Conservation (phyloP, 176 grass and related monocot species). For the Secale cereale region DNA sequence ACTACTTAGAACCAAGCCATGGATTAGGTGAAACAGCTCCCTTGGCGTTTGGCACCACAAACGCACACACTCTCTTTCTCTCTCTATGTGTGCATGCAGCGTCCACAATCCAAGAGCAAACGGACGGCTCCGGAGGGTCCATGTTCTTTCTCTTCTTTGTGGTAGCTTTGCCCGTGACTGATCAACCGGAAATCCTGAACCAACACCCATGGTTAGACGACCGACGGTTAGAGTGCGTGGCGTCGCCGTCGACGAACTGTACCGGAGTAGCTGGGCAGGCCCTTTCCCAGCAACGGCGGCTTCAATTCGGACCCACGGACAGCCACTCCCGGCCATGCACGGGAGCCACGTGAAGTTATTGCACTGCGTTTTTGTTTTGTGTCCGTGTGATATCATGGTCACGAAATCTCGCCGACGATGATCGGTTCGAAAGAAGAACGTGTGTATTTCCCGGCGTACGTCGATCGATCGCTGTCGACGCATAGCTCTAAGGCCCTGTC, state of each 20-base stretch:
- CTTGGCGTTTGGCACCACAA: background rate
- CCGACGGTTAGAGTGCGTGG: background rate
- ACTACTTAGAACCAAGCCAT: background rate
- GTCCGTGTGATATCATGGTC: background rate
- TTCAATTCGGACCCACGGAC: constrained; percentile 7
- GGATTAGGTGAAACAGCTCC: constrained; percentile 55
- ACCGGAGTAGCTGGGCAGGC: constrained; percentile 19
- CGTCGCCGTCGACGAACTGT: constrained; percentile 3
- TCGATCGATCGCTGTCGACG: background rate
- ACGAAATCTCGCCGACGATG: too few species aligned
- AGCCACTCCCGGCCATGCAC: constrained; percentile 24
- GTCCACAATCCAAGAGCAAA: constrained; percentile 4
- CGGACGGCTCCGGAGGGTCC: background rate
- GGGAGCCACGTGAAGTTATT: background rate
- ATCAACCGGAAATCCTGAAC: background rate
- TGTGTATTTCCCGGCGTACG: too few species aligned
- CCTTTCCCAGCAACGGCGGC: constrained; percentile 22
- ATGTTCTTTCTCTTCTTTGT: background rate
- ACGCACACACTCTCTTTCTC: background rate
- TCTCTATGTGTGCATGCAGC: background rate
- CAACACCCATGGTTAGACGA: background rate
- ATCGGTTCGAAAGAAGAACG: too few species aligned
- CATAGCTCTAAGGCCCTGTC: too few species aligned
- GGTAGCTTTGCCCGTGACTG: background rate
- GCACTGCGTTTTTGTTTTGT: background rate